Base-by-base conservation (phyloP, 805 yeast genomes). In the Yarrowia porcina region DNA sequence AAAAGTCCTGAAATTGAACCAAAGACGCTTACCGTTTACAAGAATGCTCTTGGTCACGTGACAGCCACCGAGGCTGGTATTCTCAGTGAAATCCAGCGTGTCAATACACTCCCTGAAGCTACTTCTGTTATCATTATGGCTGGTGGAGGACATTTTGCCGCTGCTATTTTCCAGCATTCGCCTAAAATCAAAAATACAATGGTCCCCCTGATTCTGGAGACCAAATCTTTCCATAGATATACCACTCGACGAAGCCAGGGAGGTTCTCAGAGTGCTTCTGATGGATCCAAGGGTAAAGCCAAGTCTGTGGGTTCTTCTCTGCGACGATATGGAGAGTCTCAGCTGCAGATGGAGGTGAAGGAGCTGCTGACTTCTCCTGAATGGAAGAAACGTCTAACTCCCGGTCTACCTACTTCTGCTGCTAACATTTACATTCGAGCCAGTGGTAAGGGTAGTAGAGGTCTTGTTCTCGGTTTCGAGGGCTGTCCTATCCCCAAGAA, bases 71-170 rank as follows among this genome's bases (percentile, higher is more conserved):
- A 56, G 21, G 30, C 47, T 8, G 15, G 39, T n/a, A 56, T 56
- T 30, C 30, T 56, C 3, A 25, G 23, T 10, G 61, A 56, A 23
- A 56, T 56, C 18, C 47, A 32, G 39, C 49, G 61, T 4, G 49
- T 56, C 23, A 56, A 56, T 25, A 32, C 47, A 2, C 36, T 28
- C 20, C 61, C 61, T 13, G 39, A 56, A 12, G 61, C 61, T 13
- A 45, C 63, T 65, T 89, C 96, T 5, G 96, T 96, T 0, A 73
- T 94, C 12, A 82, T 94, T 67, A 90, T 94, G 97, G 83, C 94
- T 61, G 97, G 97, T 15, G 97, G 98, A 45, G 99, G 99, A 42
- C 97, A 94, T 75, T 94, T 94, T 77, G 97, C 98, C 0, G 99
- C 94, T 18, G 97, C 97, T 0, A 88, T 94, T 44, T 80, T 94